Percentiles rank a stretch among this genome's conserved stretches.
These are phyloP conservation scores for Quercus aquifolioides DNA, from an alignment of 306 rosid genomes.

Conservation along the genomic window DNA sequence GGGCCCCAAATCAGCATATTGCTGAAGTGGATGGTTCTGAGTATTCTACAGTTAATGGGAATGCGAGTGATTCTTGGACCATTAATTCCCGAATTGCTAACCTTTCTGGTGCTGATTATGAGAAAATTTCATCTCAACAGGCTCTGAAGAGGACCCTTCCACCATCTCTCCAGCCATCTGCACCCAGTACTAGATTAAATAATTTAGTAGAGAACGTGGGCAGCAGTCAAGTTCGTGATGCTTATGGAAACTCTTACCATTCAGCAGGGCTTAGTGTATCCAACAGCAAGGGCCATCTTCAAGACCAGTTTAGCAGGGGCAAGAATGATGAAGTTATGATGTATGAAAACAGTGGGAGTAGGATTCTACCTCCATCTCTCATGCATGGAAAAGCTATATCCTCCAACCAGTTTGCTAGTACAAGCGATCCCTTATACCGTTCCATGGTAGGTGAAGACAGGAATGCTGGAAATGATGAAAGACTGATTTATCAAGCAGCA, in stretches of 20 bases:
- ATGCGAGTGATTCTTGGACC: constrained; percentile 32
- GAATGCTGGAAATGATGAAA: constrained; percentile 68
- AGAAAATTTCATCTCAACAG: constrained; percentile 60
- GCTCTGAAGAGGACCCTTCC: constrained; percentile 73
- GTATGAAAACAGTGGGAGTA: constrained; percentile 51
- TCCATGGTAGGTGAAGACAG: constrained; percentile 64
- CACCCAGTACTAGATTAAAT: constrained; percentile 32
- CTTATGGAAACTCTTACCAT: constrained; percentile 33
- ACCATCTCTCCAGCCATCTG: constrained; percentile 31
- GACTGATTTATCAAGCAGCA: constrained; percentile 87
- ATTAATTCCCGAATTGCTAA: constrained; percentile 43
- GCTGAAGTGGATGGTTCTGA: constrained; percentile 26
- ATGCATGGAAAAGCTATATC: constrained; percentile 47
- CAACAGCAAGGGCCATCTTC: constrained; percentile 41
- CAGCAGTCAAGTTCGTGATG: constrained; percentile 45
- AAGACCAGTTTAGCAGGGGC: constrained; percentile 43
- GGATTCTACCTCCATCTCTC: constrained; percentile 62
- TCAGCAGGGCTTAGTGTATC: constrained; percentile 48
- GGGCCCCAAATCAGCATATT: constrained; percentile 33
- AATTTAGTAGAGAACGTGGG: constrained; percentile 35
- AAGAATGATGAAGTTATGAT: constrained; percentile 43
- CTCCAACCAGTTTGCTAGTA: constrained; percentile 44
- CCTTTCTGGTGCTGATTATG: constrained; percentile 38
- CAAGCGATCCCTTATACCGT: constrained; percentile 56
- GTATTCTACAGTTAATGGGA: constrained; percentile 40